Conservation (phyloP, 768 basidiomycete species). For the Exidia glandulosa region DNA sequence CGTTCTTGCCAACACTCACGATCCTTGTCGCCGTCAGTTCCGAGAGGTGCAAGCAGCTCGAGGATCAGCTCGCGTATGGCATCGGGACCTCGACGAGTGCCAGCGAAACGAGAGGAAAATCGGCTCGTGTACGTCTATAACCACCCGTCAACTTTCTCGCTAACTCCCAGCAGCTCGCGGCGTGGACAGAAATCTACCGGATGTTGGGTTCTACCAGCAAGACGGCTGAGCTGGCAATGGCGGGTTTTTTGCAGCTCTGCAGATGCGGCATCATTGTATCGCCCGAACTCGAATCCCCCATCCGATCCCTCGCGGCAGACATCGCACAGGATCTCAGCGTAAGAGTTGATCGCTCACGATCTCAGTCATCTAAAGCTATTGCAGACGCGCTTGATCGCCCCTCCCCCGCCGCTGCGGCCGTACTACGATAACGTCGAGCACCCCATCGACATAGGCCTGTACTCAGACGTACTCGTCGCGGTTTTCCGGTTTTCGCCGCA, state of each 20-base stretch:
- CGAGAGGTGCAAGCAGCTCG: conserved; percentile 51
- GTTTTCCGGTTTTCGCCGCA: conserved; percentile 60
- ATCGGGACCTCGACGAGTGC: not conserved
- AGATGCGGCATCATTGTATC: conserved; percentile 49
- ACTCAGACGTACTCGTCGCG: conserved; percentile 62
- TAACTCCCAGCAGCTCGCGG: not conserved
- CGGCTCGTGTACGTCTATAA: not conserved
- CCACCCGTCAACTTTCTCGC: too few species aligned
- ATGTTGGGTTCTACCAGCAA: conserved; percentile 47
- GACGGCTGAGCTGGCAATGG: conserved; percentile 52
- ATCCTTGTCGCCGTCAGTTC: conserved; percentile 64
- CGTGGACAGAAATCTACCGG: conserved; percentile 35
- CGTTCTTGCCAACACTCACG: conserved; percentile 72
- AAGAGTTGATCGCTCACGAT: conserved; percentile 5
- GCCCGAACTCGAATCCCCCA: conserved; percentile 44
- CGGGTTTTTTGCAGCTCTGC: conserved; percentile 69
- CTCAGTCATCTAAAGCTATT: conserved; percentile 10
- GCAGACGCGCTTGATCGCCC: conserved; percentile 19
- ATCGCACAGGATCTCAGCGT: conserved; percentile 77
- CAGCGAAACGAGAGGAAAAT: not conserved
- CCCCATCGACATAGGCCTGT: conserved; percentile 64
- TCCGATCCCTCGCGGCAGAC: conserved; percentile 60
- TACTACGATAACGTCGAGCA: conserved; percentile 59
- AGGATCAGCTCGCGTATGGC: not conserved
- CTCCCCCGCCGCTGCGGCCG: conserved; percentile 26